Evolutionary conservation across 805 yeast genomes (phyloP).

Genomic region (Yamadazyma takamatsuzukensis): DNA sequence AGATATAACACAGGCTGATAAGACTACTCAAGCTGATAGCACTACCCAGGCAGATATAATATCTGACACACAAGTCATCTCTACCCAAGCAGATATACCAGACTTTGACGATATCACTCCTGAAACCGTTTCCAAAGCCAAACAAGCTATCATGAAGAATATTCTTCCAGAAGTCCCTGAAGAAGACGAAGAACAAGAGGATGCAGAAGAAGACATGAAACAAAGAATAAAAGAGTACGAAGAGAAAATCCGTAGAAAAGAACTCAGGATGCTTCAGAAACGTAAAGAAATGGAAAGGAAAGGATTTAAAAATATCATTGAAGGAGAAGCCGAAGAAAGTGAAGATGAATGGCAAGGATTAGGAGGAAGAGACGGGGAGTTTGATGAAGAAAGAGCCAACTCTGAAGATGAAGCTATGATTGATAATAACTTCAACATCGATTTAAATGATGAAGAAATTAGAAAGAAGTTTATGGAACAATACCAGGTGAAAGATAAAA

Average conservation of each 20-base stretch:
- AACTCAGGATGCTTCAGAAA: conserved; percentile 27
- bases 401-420: conserved; percentile 77
- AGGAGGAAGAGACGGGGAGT: conserved; percentile 69
- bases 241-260: conserved; percentile 33
- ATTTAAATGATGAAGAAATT: conserved; percentile 55
- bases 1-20: conserved; percentile 4
- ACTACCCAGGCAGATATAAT: too few species aligned
- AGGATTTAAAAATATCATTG: conserved; percentile 61
- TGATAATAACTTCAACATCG: conserved; percentile 61
- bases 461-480: conserved; percentile 57
- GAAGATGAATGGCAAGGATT: conserved; percentile 86
- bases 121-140: conserved; percentile 19
- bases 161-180: conserved; percentile 14
- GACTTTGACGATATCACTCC: conserved; percentile 28
- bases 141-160: conserved; percentile 17
- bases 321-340: conserved; percentile 83
- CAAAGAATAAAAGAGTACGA: conserved; percentile 34
- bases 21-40: conserved; percentile 3
- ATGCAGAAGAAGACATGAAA: conserved; percentile 21
- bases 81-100: conserved; percentile 10
- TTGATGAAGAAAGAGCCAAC: conserved; percentile 48
- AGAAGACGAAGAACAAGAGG: conserved; percentile 21
- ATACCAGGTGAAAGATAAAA: conserved; percentile 58
- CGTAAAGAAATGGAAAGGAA: conserved; percentile 53
- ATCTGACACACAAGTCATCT: conserved; percentile 1